These are phyloP conservation scores for Annona squamosa DNA, from an alignment of 164 flowering plant species.

Conservation along the genomic window DNA sequence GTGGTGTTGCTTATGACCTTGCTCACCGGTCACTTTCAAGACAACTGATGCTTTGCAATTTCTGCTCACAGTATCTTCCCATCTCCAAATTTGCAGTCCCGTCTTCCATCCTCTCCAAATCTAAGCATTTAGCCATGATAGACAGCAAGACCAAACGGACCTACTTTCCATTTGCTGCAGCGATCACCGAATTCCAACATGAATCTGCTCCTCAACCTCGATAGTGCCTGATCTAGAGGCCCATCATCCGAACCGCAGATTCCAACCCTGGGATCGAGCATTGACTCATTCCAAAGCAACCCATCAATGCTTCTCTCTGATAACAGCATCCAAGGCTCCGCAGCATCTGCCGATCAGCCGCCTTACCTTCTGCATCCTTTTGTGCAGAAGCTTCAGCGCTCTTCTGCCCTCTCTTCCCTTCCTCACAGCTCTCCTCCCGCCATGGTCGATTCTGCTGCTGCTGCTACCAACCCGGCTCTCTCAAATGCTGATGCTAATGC, in stretches of 20 bases:
- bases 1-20: too few relatives aligned
- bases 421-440: constrained; percentile 7
- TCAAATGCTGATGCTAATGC: neutral
- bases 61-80: too few relatives aligned
- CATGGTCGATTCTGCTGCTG: constrained; percentile 9
- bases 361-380: constrained; percentile 45
- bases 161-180: too few relatives aligned
- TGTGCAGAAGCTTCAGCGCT: constrained; percentile 32
- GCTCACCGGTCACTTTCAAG: too few relatives aligned
- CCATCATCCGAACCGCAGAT: constrained; percentile 25
- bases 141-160: too few relatives aligned
- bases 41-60: too few relatives aligned
- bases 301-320: constrained; percentile 2
- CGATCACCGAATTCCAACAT: constrained; percentile 11
- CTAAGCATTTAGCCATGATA: too few relatives aligned
- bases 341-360: constrained; percentile 14
- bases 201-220: constrained; percentile 34
- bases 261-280: constrained; percentile 3
- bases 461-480: constrained; percentile 1
- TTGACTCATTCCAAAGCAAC: constrained; percentile 3
- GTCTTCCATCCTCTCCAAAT: too few relatives aligned
- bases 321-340: neutral
- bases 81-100: too few relatives aligned
- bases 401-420: neutral
- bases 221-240: constrained; percentile 36